Percentiles rank a stretch among this genome's conserved stretches.
These are phyloP conservation scores for Ciborinia camelliae DNA, from an alignment of 2,329 filamentous ascomycete species.

Conservation along the genomic window DNA sequence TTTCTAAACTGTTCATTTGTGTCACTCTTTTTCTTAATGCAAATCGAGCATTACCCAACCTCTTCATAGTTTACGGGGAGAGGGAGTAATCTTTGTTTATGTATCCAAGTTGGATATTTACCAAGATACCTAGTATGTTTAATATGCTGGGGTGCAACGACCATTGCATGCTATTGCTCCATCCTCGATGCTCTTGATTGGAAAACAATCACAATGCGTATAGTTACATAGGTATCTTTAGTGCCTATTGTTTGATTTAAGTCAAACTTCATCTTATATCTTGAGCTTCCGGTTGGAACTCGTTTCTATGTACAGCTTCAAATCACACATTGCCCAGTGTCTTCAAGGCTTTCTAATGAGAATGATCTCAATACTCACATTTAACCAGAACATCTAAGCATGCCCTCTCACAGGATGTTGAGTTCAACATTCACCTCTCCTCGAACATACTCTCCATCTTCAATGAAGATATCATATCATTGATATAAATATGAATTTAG, in stretches of 20 bases:
- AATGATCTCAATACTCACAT: neutral
- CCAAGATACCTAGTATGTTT: neutral
- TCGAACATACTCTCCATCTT: no score
- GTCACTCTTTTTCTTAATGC: neutral
- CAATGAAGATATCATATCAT: neutral
- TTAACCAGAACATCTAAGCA: neutral
- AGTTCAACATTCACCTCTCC: neutral
- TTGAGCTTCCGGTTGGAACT: no score
- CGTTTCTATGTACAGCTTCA: no score
- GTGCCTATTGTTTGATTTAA: no score
- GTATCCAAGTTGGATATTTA: neutral
- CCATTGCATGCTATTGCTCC: neutral
- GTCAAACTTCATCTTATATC: no score
- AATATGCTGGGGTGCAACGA: neutral
- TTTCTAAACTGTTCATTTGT: no score
- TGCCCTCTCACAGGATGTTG: accelerated
- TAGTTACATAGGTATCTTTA: neutral
- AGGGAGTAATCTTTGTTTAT: neutral
- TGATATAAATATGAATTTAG: neutral
- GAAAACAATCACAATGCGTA: neutral
- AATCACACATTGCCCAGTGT: no score
- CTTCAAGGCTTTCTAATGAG: no score
- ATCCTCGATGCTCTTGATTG: no score
- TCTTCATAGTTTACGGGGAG: neutral
- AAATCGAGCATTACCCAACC: neutral